These are phyloP conservation scores for Penicillium hesseltinei DNA, from an alignment of 2,329 filamentous ascomycete species.

Conservation along the genomic window DNA sequence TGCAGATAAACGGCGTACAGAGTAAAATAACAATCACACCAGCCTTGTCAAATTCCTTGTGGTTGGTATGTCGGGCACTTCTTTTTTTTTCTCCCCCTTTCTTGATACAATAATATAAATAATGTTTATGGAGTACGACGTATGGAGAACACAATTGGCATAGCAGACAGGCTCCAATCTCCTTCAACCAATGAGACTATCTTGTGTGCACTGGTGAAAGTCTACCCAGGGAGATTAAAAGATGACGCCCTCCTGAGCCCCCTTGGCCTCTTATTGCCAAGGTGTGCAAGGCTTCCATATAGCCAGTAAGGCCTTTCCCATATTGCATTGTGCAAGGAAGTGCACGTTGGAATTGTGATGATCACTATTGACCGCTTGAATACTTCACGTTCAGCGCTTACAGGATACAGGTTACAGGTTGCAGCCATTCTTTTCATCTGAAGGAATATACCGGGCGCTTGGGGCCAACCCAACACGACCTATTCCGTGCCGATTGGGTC, in stretches of 20 bases:
- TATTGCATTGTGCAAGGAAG: slow-evolving; percentile 3
- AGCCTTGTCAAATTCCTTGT: slow-evolving; percentile 9
- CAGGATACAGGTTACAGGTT: neutral
- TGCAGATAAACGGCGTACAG: neutral
- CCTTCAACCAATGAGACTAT: neutral
- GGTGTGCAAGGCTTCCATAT: neutral
- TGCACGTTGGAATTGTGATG: neutral
- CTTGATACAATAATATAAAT: neutral
- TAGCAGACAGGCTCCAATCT: slow-evolving; percentile 2
- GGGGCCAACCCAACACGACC: slow-evolving; percentile 1
- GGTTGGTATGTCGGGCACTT: slow-evolving; percentile 9
- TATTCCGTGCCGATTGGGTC: slow-evolving; percentile 10
- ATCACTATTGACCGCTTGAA: slow-evolving; percentile 3
- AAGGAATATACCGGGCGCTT: neutral
- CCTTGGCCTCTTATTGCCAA: neutral
- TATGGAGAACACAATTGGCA: neutral
- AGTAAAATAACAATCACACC: neutral
- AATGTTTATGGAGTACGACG: too few species aligned
- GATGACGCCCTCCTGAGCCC: neutral
- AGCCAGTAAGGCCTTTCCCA: neutral
- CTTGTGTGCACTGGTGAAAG: neutral
- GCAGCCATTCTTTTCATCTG: too few species aligned
- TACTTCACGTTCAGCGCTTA: neutral
- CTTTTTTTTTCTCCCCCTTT: neutral
- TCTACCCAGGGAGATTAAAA: slow-evolving; percentile 3